These are phyloP conservation scores for Zangia roseola DNA, from an alignment of 768 basidiomycete species.

Conservation along the genomic window DNA sequence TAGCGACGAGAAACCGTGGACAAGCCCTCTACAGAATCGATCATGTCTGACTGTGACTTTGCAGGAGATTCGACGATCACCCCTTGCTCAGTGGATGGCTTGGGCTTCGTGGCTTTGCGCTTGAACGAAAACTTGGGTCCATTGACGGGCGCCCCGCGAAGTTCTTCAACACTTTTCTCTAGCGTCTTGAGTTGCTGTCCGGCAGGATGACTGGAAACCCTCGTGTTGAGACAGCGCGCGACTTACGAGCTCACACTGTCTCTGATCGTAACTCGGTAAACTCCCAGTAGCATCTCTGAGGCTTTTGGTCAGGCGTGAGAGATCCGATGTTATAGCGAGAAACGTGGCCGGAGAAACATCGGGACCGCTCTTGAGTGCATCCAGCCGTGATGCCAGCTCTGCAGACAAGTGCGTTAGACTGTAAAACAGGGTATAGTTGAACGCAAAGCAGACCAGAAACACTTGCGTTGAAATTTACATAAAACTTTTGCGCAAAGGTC, in stretches of 20 bases:
- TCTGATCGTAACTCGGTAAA: conserved; percentile 72
- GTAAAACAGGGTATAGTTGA: neutral
- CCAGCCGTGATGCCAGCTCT: conserved; percentile 53
- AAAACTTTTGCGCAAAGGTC: conserved; percentile 32
- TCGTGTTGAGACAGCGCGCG: neutral
- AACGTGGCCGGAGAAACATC: conserved; percentile 36
- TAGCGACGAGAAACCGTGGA: conserved; percentile 45
- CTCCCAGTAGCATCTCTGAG: conserved; percentile 63
- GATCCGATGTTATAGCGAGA: conserved; percentile 45
- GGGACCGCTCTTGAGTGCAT: conserved; percentile 34
- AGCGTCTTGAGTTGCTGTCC: conserved; percentile 64
- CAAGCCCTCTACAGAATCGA: conserved; percentile 39
- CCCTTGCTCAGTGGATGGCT: conserved; percentile 4
- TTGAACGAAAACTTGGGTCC: conserved; percentile 74
- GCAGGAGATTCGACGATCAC: conserved; percentile 1
- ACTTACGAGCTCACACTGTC: conserved; percentile 66
- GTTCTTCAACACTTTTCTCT: conserved; percentile 52
- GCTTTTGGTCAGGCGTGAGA: conserved; percentile 59
- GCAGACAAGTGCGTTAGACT: conserved; percentile 17
- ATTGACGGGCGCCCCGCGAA: conserved; percentile 44
- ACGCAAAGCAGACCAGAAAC: conserved; percentile 17
- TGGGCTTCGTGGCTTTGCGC: conserved; percentile 36
- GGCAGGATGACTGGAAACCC: conserved; percentile 10
- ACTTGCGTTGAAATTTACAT: conserved; percentile 20
- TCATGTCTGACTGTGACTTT: neutral